Conservation (phyloP, 2,329 filamentous ascomycete genomes). For the Aphanocladium album region DNA sequence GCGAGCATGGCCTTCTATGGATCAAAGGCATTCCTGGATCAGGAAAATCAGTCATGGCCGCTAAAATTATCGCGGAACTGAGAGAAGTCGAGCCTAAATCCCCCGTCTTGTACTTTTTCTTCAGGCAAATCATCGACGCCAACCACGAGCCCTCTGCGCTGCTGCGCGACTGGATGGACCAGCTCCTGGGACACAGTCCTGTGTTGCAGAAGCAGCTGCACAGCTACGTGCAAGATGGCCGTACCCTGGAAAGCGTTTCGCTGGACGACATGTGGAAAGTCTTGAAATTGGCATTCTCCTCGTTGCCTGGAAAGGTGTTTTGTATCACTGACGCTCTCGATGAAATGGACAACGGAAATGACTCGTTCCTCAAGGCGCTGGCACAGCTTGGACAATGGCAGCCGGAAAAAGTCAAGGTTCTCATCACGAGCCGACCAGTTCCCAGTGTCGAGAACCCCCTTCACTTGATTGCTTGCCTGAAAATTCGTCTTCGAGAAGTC, state of each 20-base stretch:
- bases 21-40: constrained; percentile 34
- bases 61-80: constrained; percentile 19
- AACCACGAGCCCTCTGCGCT: constrained; percentile 27
- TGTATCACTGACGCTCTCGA: constrained; percentile 41
- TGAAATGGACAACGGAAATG: constrained; percentile 38
- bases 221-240: constrained; percentile 21
- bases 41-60: constrained; percentile 33
- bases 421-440: constrained; percentile 39
- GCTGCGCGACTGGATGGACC: constrained; percentile 31
- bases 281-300: constrained; percentile 16
- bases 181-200: constrained; percentile 26
- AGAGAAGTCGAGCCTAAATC: not conserved
- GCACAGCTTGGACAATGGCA: constrained; percentile 26
- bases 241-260: not conserved
- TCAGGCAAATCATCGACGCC: constrained; percentile 32
- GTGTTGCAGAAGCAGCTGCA: constrained; percentile 26
- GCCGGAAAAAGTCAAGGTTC: constrained; percentile 32
- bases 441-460: constrained; percentile 26
- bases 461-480: constrained; percentile 19
- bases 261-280: constrained; percentile 1
- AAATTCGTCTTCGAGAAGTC: constrained; percentile 28
- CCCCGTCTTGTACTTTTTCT: constrained; percentile 35
- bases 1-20: constrained; percentile 22
- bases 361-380: constrained; percentile 30
- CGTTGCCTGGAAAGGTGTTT: constrained; percentile 25